Percentiles rank a stretch among this genome's conserved stretches.
These are phyloP conservation scores for Craterostigma plantagineum DNA, from an alignment of 257 asterid species.

Conservation along the genomic window DNA sequence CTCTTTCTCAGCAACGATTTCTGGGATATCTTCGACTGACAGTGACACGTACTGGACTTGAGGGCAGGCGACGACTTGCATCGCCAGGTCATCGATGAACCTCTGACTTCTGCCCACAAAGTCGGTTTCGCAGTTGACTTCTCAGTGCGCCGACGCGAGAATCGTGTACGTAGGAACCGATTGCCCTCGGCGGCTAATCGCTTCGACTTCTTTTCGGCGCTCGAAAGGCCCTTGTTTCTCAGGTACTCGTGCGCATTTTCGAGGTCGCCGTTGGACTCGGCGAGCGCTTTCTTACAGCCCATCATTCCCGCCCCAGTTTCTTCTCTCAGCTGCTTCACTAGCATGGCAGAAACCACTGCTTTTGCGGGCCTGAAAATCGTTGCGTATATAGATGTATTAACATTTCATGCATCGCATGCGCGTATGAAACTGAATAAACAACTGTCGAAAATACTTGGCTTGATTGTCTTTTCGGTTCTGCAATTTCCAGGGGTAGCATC, in stretches of 20 bases:
- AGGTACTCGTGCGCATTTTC: constrained; percentile 89
- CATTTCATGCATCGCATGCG: too few relatives aligned
- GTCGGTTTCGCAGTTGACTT: constrained; percentile 96
- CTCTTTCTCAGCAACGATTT: constrained; percentile 33
- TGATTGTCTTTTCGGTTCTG: too few relatives aligned
- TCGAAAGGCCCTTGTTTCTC: constrained; percentile 76
- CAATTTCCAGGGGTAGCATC: too few relatives aligned
- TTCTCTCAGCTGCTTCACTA: constrained; percentile 84
- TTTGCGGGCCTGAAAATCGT: constrained; percentile 32
- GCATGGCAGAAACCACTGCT: constrained; percentile 44
- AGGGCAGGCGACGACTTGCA: constrained; percentile 92
- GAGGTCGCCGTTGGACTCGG: constrained; percentile 81
- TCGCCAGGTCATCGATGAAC: constrained; percentile 74
- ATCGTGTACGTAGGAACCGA: constrained; percentile 77
- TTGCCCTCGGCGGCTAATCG: constrained; percentile 94
- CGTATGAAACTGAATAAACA: too few relatives aligned
- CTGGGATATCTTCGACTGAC: constrained; percentile 64
- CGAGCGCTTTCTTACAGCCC: constrained; percentile 97
- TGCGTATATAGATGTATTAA: neutral
- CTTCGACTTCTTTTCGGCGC: constrained; percentile 89
- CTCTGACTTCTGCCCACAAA: constrained; percentile 78
- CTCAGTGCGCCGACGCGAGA: constrained; percentile 90
- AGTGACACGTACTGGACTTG: constrained; percentile 72
- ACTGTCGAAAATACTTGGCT: too few relatives aligned
- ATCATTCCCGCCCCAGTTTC: constrained; percentile 99